These are phyloP conservation scores for Trichoderma koningiopsis DNA, from an alignment of 2,329 filamentous ascomycete species.

Conservation along the genomic window DNA sequence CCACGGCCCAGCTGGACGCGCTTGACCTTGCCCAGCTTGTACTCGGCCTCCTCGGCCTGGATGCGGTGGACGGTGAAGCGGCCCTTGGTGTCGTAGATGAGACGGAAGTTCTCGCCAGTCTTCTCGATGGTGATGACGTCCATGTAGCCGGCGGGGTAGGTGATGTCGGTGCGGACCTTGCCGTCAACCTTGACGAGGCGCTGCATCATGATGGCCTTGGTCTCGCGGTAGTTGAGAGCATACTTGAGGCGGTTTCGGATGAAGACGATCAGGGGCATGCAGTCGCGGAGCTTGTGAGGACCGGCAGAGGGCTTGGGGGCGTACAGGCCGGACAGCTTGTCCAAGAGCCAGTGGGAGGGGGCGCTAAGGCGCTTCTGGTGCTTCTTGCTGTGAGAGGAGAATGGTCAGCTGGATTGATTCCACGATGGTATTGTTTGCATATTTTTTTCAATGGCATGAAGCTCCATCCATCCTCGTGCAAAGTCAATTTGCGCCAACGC, in stretches of 20 bases:
- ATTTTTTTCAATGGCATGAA: background rate
- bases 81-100: conserved; percentile 99
- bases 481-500: background rate
- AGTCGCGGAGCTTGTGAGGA: conserved; percentile 99
- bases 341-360: conserved; percentile 98
- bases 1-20: conserved; percentile 98
- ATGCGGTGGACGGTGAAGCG: conserved; percentile 99
- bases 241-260: conserved; percentile 97
- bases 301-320: conserved; percentile 71
- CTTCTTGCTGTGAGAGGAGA: conserved; percentile 72
- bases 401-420: conserved; percentile 36
- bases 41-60: conserved; percentile 96
- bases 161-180: conserved; percentile 98
- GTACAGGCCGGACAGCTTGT: conserved; percentile 96
- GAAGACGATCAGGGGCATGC: conserved; percentile 98
- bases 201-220: conserved; percentile 98
- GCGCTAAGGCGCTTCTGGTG: conserved; percentile 99
- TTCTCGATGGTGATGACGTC: conserved; percentile 99
- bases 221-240: conserved; percentile 97
- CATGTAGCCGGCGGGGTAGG: conserved; percentile 98
- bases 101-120: conserved; percentile 99
- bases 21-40: conserved; percentile 99
- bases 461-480: background rate
- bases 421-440: background rate
- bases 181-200: conserved; percentile 99